Base-by-base conservation (phyloP, 2,329 filamentous ascomycete genomes). In the Aspergillus spinulosporus region DNA sequence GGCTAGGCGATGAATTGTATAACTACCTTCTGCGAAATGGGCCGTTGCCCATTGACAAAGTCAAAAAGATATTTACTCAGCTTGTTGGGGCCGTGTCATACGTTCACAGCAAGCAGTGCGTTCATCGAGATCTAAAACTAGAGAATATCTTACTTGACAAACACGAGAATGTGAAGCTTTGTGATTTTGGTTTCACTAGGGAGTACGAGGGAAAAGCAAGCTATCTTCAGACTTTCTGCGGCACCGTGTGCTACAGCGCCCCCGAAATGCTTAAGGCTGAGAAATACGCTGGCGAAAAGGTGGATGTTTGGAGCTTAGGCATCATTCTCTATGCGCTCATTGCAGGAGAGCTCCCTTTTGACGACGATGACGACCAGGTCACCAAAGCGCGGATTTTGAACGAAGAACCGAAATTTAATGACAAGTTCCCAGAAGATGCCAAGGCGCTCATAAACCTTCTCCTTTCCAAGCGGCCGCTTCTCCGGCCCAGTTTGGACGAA, bases 251-350 rank as follows among this genome's bases (percentile, higher is more conserved):
- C 77, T 99, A 99, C 75, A 96, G 92, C 54, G 94, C 94, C 2
- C 94, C 94, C 2, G 94, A 99, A 74, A 99, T 99, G 94, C 82
- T 99, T 40, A 96, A 94, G 73, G 94, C 92, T 39, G 94, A 99
- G 73, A 97, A 96, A 74, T 99, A 99, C 71, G 94, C 92, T 0
- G 93, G 92, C 28, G 92, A 97, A 77, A 97, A 97, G 77, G 93
- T 99, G 48, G 94, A 99, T 68, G 92, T 99, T 4, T 99, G 94
- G 94, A 97, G 93, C 74, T 89, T 92, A 70, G 92, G 92, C 59
- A 92, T 96, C 62, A 96, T 96, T 68, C 82, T 94, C 43, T 94
- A 91, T 73, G 90, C 92, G 39, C 78, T 94, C 62, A 79, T 94
- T 32, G 89, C 90, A 29, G 90, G 90, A 55, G 84, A 90, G 61